Conservation (phyloP, 345 rosid species). For the Brassica napus region Da-Ae NC_063438.1:24873501-24874000, state of each 20-base stretch:
- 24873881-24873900: background rate
- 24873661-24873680: background rate
- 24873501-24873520: too few relatives aligned
- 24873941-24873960: constrained; percentile 26
- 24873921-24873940: constrained; percentile 26
- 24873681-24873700: background rate
- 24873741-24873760: background rate
- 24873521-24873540: too few relatives aligned
- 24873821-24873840: constrained; percentile 1
- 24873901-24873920: constrained; percentile 14
- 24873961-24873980: constrained; percentile 25
- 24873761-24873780: background rate
- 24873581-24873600: too few relatives aligned
- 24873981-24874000: background rate
- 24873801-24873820: constrained; percentile 3
- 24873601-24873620: too few relatives aligned
- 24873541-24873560: too few relatives aligned
- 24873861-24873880: background rate
- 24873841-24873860: background rate
- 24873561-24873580: too few relatives aligned
- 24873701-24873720: background rate
- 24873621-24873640: too few relatives aligned
- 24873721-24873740: background rate
- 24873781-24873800: background rate
- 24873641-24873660: too few relatives aligned